Evolutionary conservation across 495 filamentous ascomycete genomes (phyloP), one percentile per base, ranked within the genome.

Genomic region (Penicillium odoratum): DNA sequence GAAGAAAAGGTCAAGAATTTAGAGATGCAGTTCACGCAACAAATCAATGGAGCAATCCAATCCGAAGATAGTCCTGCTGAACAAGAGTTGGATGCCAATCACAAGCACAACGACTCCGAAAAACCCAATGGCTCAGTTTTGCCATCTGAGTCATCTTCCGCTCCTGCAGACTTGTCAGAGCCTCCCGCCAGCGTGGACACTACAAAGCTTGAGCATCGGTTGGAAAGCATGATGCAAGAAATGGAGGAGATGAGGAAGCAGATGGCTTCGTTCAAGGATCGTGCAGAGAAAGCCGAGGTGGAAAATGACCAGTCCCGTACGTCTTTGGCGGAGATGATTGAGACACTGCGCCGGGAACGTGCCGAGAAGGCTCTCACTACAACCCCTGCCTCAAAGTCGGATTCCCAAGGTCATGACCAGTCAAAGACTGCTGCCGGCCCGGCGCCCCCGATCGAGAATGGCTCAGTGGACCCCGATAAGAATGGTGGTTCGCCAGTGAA

Each of bases 291-390:
- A 48, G 92, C 93, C 4, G 92, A 97, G 67, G 77, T 80, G 18
- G 91, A 96, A 59, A 80, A 83, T 28, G 79, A 82, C 55, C 75
- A 80, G 38, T 81, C 84, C 48, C 84, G 86, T 51, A 86, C 87
- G 67, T 89, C 87, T 1, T 74, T 98, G 25, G 86, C 88, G 0
- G 91, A 97, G 67, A 93, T 97, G 92, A 87, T 97, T 15, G 84
- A 90, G 63, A 88, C 87, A 30, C 85, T 96, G 45, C 83, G 90
- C 47, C 78, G 78, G 60, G 87, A 86, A 55, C 86, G 91, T 34
- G 82, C 59, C 2, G 61, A 69, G 50, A 59, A 67, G 40, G 62
- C 43, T 44, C 48, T 49, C 7, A 36, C 55, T 13, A 29, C 34
- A 26, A 28, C 29, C 18, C 11, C 49, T 26, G 51, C 51, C 8